phyloP scores from a whole-genome alignment of 495 filamentous ascomycete species.

The Cercophora sp. region DNA sequence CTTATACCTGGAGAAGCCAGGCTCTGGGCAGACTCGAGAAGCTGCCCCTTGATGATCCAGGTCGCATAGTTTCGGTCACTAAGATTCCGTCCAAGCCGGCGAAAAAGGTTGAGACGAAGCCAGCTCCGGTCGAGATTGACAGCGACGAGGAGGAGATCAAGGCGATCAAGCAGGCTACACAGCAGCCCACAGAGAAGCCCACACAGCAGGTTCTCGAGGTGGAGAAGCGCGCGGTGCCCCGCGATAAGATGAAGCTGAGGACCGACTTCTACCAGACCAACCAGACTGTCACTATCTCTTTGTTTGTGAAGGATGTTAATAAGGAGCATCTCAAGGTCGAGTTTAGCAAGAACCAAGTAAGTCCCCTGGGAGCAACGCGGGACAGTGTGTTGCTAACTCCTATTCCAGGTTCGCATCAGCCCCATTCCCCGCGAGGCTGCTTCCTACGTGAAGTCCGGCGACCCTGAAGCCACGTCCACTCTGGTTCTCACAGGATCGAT shows the following conservation, averaged over 20 bases:
- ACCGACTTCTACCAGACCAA: constrained; percentile 39
- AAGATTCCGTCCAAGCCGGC: constrained; percentile 60
- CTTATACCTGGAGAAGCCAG: constrained; percentile 38
- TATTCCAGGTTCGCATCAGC: constrained; percentile 20
- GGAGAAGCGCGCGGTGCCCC: constrained; percentile 22
- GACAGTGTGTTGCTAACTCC: constrained; percentile 5
- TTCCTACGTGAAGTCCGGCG: constrained; percentile 23
- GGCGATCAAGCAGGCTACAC: background rate
- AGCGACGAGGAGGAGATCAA: constrained; percentile 18
- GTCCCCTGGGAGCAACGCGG: background rate
- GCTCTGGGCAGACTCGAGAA: constrained; percentile 54
- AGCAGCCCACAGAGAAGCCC: too few relatives aligned
- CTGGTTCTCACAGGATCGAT: constrained; percentile 67
- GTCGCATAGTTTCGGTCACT: constrained; percentile 50
- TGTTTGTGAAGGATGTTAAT: constrained; percentile 40
- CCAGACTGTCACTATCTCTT: constrained; percentile 28
- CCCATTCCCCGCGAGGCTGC: constrained; percentile 26
- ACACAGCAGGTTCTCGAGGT: constrained; percentile 12
- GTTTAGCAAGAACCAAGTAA: constrained; percentile 25
- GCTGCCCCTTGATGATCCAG: constrained; percentile 59
- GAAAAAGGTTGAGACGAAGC: constrained; percentile 14
- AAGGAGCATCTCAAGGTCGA: constrained; percentile 29
- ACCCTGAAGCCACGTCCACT: constrained; percentile 45
- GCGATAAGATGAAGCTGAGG: constrained; percentile 30
- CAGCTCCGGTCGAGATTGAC: constrained; percentile 28